Base-by-base conservation (phyloP, 108 stramenopile genomes). In the Cyclotella distinguenda region DNA sequence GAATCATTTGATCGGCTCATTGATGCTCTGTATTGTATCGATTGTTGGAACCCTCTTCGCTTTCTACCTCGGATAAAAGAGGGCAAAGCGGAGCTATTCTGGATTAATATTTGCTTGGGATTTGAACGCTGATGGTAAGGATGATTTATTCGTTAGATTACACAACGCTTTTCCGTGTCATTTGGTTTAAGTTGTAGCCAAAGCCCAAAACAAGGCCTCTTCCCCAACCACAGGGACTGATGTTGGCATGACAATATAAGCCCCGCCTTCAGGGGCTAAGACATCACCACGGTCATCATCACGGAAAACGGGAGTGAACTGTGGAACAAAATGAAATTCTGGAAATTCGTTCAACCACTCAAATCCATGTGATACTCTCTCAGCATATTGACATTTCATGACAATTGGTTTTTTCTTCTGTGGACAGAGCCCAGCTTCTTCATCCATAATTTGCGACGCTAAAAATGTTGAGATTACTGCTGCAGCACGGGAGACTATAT, bases 171-270 rank as follows among this genome's bases (percentile, higher is more conserved):
- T n/a, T n/a, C n/a, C n/a, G n/a, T n/a, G n/a, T n/a, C n/a, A n/a
- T n/a, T n/a, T n/a, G n/a, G n/a, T n/a, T n/a, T n/a, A n/a, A n/a
- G n/a, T n/a, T n/a, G n/a, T 64, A 3, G 68, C 49, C 22, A 51
- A 60, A 18, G 72, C 72, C 72, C 72, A 74, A 52, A 64, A 74
- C 18, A 74, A 46, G n/a, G 72, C 72, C 26, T 74, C 72, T 44
- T 74, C 72, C 8, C 72, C 72, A 13, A 68, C 42, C 18, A 74
- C 59, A 27, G 72, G 72, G 16, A 21, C 23, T 18, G 66, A 48
- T 16, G 72, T 67, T 23, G 72, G 72, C 72, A 74, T 74, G 8
- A 74, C 72, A 60, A 74, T 67, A 39, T 34, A 74, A 34, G 66
- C 61, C 0, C 72, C 72, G 22, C 66, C 66, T 52, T 60, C 39